phyloP scores from a whole-genome alignment of 345 rosid genomes.

The Brassica rapa region DNA sequence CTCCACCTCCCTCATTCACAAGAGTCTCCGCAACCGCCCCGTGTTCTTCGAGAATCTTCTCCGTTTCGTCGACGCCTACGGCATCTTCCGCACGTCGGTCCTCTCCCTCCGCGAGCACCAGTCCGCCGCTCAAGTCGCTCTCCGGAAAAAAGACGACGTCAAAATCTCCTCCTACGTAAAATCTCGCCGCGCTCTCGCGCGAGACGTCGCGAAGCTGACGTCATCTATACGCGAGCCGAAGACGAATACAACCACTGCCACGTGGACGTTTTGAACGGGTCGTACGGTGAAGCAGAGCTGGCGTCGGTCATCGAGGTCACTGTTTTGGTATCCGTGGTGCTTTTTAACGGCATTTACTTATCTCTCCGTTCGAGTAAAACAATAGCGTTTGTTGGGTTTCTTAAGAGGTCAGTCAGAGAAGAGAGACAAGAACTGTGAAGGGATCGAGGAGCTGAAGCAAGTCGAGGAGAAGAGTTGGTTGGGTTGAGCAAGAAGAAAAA shows the following conservation, averaged over 20 bases:
- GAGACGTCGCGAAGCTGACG: slow-evolving; percentile 35
- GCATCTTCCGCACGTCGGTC: slow-evolving; percentile 38
- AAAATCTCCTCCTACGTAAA: slow-evolving; percentile 26
- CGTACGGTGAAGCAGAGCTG: slow-evolving; percentile 38
- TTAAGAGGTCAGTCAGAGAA: slow-evolving; percentile 26
- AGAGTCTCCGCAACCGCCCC: slow-evolving; percentile 35
- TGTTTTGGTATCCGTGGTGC: slow-evolving; percentile 34
- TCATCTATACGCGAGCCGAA: slow-evolving; percentile 31
- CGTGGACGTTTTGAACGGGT: slow-evolving; percentile 7
- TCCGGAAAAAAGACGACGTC: slow-evolving; percentile 37
- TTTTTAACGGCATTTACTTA: slow-evolving; percentile 34
- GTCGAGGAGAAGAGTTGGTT: slow-evolving; percentile 38
- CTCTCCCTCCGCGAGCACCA: slow-evolving; percentile 40
- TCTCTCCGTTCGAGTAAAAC: slow-evolving; percentile 9
- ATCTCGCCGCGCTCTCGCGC: slow-evolving; percentile 33
- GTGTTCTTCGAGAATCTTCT: slow-evolving; percentile 41
- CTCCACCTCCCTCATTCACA: slow-evolving; percentile 43
- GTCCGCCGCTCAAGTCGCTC: slow-evolving; percentile 42
- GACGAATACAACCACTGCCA: slow-evolving; percentile 11
- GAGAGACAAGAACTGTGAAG: slow-evolving; percentile 18
- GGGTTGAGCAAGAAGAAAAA: slow-evolving; percentile 35
- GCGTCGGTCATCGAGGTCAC: slow-evolving; percentile 39
- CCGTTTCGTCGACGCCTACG: slow-evolving; percentile 44
- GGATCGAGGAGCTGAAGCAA: slow-evolving; percentile 37
- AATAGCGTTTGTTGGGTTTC: slow-evolving; percentile 28